These are phyloP conservation scores for Cordia subcordata DNA, from an alignment of 257 asterid species.

Conservation along the genomic window DNA sequence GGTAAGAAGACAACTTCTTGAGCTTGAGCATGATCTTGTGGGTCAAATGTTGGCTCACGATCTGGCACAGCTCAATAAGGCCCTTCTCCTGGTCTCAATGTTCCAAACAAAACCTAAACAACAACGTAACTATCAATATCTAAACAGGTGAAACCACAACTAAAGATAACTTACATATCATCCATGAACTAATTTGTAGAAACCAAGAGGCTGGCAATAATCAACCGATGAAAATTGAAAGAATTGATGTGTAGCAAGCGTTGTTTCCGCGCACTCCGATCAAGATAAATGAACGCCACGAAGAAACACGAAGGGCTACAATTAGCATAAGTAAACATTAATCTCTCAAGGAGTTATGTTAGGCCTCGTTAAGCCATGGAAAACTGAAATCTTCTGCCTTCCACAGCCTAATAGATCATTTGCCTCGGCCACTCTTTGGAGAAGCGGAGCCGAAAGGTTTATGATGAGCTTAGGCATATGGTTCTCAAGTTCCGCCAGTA, in stretches of 20 bases:
- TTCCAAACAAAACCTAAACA: too few species aligned
- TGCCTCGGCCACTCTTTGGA: slow-evolving; percentile 39
- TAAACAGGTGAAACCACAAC: too few species aligned
- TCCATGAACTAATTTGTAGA: slow-evolving; percentile 83
- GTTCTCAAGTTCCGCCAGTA: slow-evolving; percentile 37
- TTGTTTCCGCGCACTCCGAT: slow-evolving; percentile 52
- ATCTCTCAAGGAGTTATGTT: slow-evolving; percentile 54
- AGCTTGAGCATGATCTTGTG: too few species aligned
- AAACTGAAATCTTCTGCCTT: slow-evolving; percentile 33
- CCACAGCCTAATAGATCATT: slow-evolving; percentile 27
- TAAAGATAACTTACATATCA: slow-evolving; percentile 51
- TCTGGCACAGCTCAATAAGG: too few species aligned
- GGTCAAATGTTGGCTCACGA: too few species aligned
- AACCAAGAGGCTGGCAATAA: slow-evolving; percentile 58
- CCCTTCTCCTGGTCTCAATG: too few species aligned
- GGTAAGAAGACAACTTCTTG: too few species aligned
- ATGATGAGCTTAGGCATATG: slow-evolving; percentile 40
- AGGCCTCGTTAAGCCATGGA: slow-evolving; percentile 52
- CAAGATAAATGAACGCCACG: slow-evolving; percentile 67
- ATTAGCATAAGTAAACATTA: slow-evolving; percentile 65
- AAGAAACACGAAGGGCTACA: slow-evolving; percentile 64
- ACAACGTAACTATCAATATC: too few species aligned
- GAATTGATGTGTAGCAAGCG: slow-evolving; percentile 51
- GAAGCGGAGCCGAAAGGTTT: slow-evolving; percentile 28
- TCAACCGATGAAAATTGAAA: slow-evolving; percentile 66